Conservation (phyloP, 352 stramenopile genomes). For the Globisporangium polare region DNA sequence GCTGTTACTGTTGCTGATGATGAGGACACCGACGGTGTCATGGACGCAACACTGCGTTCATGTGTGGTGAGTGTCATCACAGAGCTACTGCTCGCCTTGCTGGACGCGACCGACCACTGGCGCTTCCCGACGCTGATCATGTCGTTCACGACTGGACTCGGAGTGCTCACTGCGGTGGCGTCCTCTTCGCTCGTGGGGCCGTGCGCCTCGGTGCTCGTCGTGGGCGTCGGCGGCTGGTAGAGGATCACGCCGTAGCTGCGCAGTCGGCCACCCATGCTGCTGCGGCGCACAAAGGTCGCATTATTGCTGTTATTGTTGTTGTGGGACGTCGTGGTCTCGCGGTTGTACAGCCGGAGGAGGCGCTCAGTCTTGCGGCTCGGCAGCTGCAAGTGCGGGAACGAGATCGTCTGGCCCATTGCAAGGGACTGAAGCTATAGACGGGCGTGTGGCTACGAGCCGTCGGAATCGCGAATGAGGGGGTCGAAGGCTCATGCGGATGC, state of each 20-base stretch:
- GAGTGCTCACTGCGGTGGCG: background rate
- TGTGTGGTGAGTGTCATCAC: background rate
- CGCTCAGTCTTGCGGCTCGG: background rate
- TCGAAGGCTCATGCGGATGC: background rate
- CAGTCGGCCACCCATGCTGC: constrained; percentile 12
- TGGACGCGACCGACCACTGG: background rate
- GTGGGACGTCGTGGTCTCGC: background rate
- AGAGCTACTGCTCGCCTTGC: background rate
- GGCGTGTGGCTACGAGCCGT: background rate
- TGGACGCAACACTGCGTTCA: background rate
- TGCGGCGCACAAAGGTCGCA: constrained; percentile 6
- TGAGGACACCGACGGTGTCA: background rate
- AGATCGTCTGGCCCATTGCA: constrained; percentile 11
- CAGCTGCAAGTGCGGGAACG: constrained; percentile 1
- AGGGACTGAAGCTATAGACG: background rate
- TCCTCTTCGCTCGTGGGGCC: background rate
- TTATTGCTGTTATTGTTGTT: background rate
- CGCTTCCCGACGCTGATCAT: constrained; percentile 1
- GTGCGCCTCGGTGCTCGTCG: background rate
- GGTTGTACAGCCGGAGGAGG: background rate
- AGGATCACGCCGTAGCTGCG: constrained; percentile 9
- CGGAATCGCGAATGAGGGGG: background rate
- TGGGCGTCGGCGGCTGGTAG: constrained; percentile 5
- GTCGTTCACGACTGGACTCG: constrained; percentile 15
- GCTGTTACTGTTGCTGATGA: background rate